These are phyloP conservation scores for Epichloe gansuensis DNA, from an alignment of 2,329 filamentous ascomycete genomes.

Conservation along the genomic window DNA sequence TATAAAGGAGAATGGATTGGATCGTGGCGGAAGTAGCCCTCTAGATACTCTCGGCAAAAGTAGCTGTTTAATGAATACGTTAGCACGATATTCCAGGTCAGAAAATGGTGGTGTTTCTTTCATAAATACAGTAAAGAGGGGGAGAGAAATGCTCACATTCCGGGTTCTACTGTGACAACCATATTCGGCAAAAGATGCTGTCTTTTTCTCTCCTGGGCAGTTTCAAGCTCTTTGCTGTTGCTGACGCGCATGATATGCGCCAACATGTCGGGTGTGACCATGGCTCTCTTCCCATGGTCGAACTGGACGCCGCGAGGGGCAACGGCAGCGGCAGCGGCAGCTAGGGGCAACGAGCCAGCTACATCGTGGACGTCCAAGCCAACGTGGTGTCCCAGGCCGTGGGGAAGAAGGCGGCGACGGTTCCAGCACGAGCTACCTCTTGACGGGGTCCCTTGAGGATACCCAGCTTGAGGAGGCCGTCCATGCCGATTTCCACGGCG, in stretches of 20 bases:
- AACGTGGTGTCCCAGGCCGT: conserved; percentile 53
- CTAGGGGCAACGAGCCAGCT: conserved; percentile 22
- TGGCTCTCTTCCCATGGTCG: conserved; percentile 28
- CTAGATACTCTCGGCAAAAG: conserved; percentile 62
- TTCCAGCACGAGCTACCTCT: conserved; percentile 40
- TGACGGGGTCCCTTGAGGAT: conserved; percentile 54
- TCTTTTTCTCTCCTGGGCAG: conserved; percentile 14
- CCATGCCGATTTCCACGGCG: conserved; percentile 60
- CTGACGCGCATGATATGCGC: conserved; percentile 5
- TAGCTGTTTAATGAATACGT: conserved; percentile 37
- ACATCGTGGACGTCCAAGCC: conserved; percentile 55
- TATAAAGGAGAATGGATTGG: conserved; percentile 50
- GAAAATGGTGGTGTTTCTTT: neutral
- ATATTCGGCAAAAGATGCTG: conserved; percentile 46
- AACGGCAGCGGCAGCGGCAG: conserved; percentile 27
- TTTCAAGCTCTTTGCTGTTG: conserved; percentile 7
- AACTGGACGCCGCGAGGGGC: conserved; percentile 17
- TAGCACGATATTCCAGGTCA: neutral
- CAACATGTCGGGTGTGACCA: conserved; percentile 26
- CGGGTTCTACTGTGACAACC: conserved; percentile 71
- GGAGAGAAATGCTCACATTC: conserved; percentile 36
- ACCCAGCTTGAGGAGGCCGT: conserved; percentile 58
- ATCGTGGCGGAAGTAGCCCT: conserved; percentile 53
- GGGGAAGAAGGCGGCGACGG: conserved; percentile 51
- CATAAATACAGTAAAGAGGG: neutral